Evolutionary conservation across 2,329 filamentous ascomycete species (phyloP).

Genomic region (Scolecobasidium constrictum): DNA sequence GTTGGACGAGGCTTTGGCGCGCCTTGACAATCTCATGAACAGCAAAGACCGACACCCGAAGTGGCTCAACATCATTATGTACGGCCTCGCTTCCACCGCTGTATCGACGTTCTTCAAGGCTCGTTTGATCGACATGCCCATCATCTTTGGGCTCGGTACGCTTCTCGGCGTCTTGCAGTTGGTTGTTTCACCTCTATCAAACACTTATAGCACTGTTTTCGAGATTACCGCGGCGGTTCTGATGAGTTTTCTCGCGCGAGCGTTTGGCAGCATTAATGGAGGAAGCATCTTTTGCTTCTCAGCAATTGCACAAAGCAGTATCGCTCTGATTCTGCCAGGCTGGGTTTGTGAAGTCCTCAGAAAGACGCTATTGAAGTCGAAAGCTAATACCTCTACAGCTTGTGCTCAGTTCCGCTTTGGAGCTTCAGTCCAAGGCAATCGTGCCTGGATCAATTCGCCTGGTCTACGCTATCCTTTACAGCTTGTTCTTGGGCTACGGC

Average conservation of each 20-base stretch:
- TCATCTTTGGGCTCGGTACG: constrained; percentile 65
- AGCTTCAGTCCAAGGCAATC: constrained; percentile 36
- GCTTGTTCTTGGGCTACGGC: constrained; percentile 41
- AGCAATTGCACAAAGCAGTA: constrained; percentile 38
- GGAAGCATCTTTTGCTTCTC: constrained; percentile 39
- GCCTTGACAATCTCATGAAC: constrained; percentile 52
- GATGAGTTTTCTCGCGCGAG: constrained; percentile 38
- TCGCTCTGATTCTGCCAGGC: constrained; percentile 39
- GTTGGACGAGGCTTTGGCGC: constrained; percentile 56
- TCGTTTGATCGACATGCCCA: constrained; percentile 64
- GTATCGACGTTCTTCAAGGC: constrained; percentile 75
- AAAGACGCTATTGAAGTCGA: no score
- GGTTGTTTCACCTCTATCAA: constrained; percentile 61
- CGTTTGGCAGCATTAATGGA: constrained; percentile 30
- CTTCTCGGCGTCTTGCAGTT: constrained; percentile 66
- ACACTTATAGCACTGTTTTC: constrained; percentile 50
- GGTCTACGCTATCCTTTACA: constrained; percentile 43
- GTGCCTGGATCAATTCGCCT: constrained; percentile 41
- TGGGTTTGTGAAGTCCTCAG: no score
- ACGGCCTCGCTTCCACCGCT: constrained; percentile 63
- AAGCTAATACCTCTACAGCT: no score
- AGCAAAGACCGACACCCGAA: constrained; percentile 41
- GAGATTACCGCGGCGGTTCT: constrained; percentile 38
- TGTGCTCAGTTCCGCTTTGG: constrained; percentile 37
- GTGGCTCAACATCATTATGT: constrained; percentile 48